A percentile compares a stretch with the other conserved stretches of the same genome.
Conservation (phyloP, 208 protist genomes). For the Trypanosoma melophagium region DNA sequence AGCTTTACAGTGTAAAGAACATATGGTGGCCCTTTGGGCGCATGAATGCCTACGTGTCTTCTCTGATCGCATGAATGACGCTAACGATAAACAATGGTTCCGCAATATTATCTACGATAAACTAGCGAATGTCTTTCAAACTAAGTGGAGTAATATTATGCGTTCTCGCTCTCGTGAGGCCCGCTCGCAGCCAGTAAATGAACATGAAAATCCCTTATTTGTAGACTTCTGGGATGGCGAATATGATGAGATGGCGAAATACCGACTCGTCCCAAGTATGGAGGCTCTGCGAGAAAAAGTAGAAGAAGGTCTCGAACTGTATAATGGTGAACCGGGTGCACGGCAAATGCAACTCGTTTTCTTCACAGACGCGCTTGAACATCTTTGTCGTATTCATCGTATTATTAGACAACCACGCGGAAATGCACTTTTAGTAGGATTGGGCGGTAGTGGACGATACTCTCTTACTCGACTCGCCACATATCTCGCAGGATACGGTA, state of each 20-base stretch:
- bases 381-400: constrained; percentile 96
- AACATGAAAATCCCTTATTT: constrained; percentile 92
- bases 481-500: constrained; percentile 94
- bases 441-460: constrained; percentile 97
- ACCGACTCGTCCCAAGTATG: constrained; percentile 93
- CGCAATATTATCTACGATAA: constrained; percentile 90
- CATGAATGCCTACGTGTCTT: constrained; percentile 98
- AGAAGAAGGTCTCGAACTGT: constrained; percentile 93
- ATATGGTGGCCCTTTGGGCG: constrained; percentile 96
- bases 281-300: constrained; percentile 88
- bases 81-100: constrained; percentile 94
- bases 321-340: constrained; percentile 91
- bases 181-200: constrained; percentile 41
- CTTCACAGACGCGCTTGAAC: constrained; percentile 97
- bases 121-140: constrained; percentile 90
- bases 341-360: constrained; percentile 96
- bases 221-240: constrained; percentile 94
- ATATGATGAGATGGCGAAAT: constrained; percentile 92
- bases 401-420: constrained; percentile 96
- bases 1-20: constrained; percentile 92
- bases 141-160: constrained; percentile 92
- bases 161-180: constrained; percentile 67
- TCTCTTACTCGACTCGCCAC: constrained; percentile 95
- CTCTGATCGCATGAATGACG: constrained; percentile 94
- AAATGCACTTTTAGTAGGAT: constrained; percentile 97